Evolutionary conservation across 106 monocot species (phyloP), one percentile per base, ranked within the genome.

Genomic region (Phalaenopsis equestris): DNA sequence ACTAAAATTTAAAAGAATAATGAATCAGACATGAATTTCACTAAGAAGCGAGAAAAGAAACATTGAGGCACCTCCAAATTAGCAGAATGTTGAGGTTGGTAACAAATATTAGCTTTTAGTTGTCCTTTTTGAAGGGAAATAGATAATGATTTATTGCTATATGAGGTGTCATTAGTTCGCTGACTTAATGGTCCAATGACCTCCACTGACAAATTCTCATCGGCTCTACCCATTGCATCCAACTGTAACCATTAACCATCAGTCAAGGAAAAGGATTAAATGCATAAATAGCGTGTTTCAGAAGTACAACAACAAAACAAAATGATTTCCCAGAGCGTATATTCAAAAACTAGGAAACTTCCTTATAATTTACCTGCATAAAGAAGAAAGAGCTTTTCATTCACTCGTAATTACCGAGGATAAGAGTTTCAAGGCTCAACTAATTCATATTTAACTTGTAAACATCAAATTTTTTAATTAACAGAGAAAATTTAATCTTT

Each of bases 81-180:
- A 85, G 90, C 93, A 43, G 80, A 93, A 56, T 84, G 83, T 79
- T 90, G 84, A 82, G 99, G 93, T 82, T 95, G 87, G 87, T 99
- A 95, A 77, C 56, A 89, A 77, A 93, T 77, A 73, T 88, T 99
- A 84, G 94, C 87, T 84, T 79, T 92, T 77, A 99, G 80, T 84
- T 99, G 99, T 55, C 99, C 99, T 65, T 95, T 99, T 41, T 99
- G 99, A 81, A 99, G 94, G 75, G 85, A 87, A 81, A 95, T 49
- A 76, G 94, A 93, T 41, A 91, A 57, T 42, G 84, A 42, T 55
- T 84, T 90, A 81, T 57, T 89, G 75, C 81, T 85, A 77, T 92
- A 82, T 68, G 68, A 56, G 11, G 46, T 78, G 15, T 85, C 88
- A 67, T 85, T 84, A 56, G 78, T 65, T 64, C 56, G 84, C 64